Percentiles rank a stretch among this genome's conserved stretches.
phyloP scores from a whole-genome alignment of 805 yeast species.

The Torulaspora maleeae region DNA sequence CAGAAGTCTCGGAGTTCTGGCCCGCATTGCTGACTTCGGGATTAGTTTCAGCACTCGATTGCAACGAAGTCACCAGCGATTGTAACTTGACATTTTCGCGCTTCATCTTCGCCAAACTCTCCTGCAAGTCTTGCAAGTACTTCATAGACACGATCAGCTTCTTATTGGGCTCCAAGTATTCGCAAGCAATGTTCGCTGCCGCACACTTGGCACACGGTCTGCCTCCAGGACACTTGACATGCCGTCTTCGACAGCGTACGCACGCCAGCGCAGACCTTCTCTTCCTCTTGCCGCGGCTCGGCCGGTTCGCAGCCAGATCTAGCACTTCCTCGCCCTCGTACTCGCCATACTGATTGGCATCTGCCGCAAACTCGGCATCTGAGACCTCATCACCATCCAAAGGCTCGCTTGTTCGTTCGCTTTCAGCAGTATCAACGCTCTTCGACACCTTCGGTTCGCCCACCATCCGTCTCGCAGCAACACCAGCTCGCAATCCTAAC shows the following conservation, averaged over 20 bases:
- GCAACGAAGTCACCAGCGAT: conserved; percentile 20
- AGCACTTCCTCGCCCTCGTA: conserved; percentile 9
- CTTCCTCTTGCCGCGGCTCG: conserved; percentile 14
- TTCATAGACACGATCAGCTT: conserved; percentile 70
- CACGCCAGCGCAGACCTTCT: conserved; percentile 41
- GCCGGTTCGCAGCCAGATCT: neutral
- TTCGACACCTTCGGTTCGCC: neutral
- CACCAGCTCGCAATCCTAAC: neutral
- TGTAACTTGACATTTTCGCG: conserved; percentile 59
- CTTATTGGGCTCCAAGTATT: conserved; percentile 66
- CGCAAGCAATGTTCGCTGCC: conserved; percentile 54
- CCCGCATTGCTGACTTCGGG: neutral
- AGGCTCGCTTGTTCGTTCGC: no score
- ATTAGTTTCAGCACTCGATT: neutral
- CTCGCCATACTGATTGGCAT: neutral
- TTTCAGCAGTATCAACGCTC: neutral
- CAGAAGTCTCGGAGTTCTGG: neutral
- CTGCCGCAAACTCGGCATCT: neutral
- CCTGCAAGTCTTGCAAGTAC: conserved; percentile 62
- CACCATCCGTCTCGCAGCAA: neutral
- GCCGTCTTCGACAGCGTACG: conserved; percentile 64
- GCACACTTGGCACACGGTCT: conserved; percentile 65
- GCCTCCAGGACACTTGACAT: conserved; percentile 74
- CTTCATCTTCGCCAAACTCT: conserved; percentile 59
- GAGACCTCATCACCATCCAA: neutral